Percentiles rank a stretch among this genome's conserved stretches.
Conservation (phyloP, 331 rosid species). For the Dryas integrifolia region DNA sequence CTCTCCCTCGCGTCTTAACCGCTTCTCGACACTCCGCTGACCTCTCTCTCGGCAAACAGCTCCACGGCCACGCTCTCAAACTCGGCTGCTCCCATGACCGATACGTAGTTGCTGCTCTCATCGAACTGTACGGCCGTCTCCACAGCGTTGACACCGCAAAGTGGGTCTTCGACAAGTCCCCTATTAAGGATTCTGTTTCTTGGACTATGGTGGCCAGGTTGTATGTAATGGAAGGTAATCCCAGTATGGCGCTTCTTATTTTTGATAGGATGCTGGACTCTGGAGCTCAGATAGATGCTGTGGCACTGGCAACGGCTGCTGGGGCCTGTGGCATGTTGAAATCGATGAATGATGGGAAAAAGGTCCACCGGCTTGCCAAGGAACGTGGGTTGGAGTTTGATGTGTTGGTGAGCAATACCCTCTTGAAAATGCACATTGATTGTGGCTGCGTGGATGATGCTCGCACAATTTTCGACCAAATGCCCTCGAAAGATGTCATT, state of each 20-base stretch:
- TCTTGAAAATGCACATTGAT: conserved; percentile 65
- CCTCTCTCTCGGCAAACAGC: conserved; percentile 49
- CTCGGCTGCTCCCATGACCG: conserved; percentile 47
- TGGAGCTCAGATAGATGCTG: conserved; percentile 41
- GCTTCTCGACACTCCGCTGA: conserved; percentile 45
- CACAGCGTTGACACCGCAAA: conserved; percentile 41
- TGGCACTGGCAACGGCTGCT: conserved; percentile 52
- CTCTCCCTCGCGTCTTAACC: conserved; percentile 60
- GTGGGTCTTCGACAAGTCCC: conserved; percentile 43
- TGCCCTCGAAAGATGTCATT: conserved; percentile 51
- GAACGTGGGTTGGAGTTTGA: conserved; percentile 51
- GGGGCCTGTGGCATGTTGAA: conserved; percentile 48
- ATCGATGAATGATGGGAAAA: conserved; percentile 43
- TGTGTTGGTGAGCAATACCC: conserved; percentile 53
- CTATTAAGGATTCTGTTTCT: conserved; percentile 37
- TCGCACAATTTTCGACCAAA: conserved; percentile 40
- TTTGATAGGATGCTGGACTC: conserved; percentile 45
- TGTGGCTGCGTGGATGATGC: conserved; percentile 52
- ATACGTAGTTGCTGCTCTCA: conserved; percentile 48
- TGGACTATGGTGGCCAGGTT: conserved; percentile 68
- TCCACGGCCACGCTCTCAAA: conserved; percentile 57
- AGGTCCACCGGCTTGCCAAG: conserved; percentile 45
- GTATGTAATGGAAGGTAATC: conserved; percentile 41
- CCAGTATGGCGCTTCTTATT: conserved; percentile 40
- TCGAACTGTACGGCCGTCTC: conserved; percentile 58